These are phyloP conservation scores for Wickerhamomyces alni DNA, from an alignment of 805 yeast genomes.

Conservation along the genomic window DNA sequence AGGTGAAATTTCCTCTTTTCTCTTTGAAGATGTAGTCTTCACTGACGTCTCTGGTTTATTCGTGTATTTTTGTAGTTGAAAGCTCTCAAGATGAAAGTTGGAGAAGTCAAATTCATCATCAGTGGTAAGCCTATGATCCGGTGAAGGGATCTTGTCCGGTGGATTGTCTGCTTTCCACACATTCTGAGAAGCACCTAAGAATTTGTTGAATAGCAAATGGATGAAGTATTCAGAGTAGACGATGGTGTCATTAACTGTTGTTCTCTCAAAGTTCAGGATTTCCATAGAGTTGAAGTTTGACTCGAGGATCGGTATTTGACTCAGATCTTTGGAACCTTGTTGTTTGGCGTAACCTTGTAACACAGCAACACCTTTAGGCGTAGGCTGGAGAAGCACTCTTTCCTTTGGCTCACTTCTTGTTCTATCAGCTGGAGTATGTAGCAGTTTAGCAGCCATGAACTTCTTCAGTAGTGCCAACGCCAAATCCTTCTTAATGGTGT, in stretches of 20 bases:
- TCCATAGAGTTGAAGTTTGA: conserved; percentile 68
- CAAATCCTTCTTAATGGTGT: conserved; percentile 43
- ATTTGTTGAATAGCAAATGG: conserved; percentile 51
- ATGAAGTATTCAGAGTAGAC: conserved; percentile 58
- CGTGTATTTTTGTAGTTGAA: conserved; percentile 1
- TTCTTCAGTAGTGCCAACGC: conserved; percentile 40
- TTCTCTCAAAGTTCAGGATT: conserved; percentile 62
- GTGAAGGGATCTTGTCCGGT: conserved; percentile 43
- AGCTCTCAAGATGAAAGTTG: conserved; percentile 13
- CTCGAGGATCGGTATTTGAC: conserved; percentile 40
- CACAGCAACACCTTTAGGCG: conserved; percentile 83
- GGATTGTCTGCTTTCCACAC: conserved; percentile 55
- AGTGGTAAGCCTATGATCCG: conserved; percentile 27
- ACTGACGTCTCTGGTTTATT: not conserved
- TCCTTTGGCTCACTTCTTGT: conserved; percentile 46
- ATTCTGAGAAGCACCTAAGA: conserved; percentile 66
- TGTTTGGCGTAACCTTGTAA: conserved; percentile 54
- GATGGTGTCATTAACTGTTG: conserved; percentile 48
- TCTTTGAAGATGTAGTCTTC: not conserved
- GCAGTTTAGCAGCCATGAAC: conserved; percentile 54
- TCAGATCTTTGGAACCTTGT: conserved; percentile 40
- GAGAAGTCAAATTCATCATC: conserved; percentile 31
- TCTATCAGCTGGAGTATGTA: conserved; percentile 73
- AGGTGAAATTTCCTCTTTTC: conserved; percentile 43
- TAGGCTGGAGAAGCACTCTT: conserved; percentile 60